Evolutionary conservation across 192 early-diverging fungal species (phyloP).

Genomic region (Entomortierella beljakovae): DNA sequence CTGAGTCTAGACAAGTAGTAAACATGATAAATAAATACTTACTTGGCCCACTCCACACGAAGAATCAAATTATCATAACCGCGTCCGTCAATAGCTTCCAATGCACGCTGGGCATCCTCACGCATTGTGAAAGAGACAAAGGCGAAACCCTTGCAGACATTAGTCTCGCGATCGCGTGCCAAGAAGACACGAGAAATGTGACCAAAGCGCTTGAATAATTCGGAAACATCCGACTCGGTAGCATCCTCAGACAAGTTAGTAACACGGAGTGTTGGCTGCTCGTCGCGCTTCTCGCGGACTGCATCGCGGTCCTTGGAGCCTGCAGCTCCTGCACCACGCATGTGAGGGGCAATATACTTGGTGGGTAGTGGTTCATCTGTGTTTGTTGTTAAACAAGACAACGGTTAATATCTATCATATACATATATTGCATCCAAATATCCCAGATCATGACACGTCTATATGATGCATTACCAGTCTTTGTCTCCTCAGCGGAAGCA

Average conservation of each 20-base stretch:
- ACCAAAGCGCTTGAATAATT: slow-evolving; percentile 91
- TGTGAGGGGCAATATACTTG: slow-evolving; percentile 91
- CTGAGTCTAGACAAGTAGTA: neutral
- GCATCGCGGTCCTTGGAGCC: slow-evolving; percentile 55
- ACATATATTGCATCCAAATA: no score
- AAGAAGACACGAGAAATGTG: slow-evolving; percentile 85
- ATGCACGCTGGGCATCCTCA: slow-evolving; percentile 85
- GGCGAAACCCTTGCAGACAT: slow-evolving; percentile 93
- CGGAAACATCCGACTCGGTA: slow-evolving; percentile 88
- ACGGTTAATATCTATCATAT: no score
- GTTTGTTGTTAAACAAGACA: no score
- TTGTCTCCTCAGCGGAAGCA: slow-evolving; percentile 54
- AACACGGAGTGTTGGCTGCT: slow-evolving; percentile 85
- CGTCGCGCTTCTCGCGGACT: slow-evolving; percentile 70
- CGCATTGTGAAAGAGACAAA: slow-evolving; percentile 90
- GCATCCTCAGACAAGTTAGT: slow-evolving; percentile 97
- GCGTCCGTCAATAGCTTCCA: slow-evolving; percentile 90
- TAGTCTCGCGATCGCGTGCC: slow-evolving; percentile 86
- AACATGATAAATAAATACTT: slow-evolving; percentile 28
- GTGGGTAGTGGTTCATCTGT: neutral
- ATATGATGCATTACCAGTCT: slow-evolving; percentile 54
- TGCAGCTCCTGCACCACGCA: slow-evolving; percentile 69
- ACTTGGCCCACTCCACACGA: slow-evolving; percentile 87
- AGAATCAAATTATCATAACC: slow-evolving; percentile 98
- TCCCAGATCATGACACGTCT: no score